Evolutionary conservation across 2,329 filamentous ascomycete genomes (phyloP).

Genomic region (Seiridium unicorne): DNA sequence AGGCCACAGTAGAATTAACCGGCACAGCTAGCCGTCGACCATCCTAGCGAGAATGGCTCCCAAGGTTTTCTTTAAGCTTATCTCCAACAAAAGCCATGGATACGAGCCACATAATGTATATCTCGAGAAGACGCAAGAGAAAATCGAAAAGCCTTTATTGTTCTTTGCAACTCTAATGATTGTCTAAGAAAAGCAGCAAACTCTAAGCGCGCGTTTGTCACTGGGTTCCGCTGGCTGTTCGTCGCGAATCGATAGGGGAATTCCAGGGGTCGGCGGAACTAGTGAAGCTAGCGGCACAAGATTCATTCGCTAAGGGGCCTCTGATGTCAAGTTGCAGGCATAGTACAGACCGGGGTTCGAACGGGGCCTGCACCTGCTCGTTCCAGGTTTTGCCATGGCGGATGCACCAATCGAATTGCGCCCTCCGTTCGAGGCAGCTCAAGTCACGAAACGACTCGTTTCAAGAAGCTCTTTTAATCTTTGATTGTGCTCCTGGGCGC

Average conservation of each 20-base stretch:
- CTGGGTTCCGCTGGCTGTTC: not conserved
- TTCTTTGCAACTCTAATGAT: not conserved
- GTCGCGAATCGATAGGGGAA: not conserved
- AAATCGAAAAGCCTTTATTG: not conserved
- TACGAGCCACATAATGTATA: not conserved
- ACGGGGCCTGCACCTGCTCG: not conserved
- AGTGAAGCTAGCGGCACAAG: not conserved
- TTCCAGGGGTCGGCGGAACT: not conserved
- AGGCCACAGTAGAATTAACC: not conserved
- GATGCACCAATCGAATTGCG: conserved; percentile 2
- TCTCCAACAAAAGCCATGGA: not conserved
- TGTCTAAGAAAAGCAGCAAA: not conserved
- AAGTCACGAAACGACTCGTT: conserved; percentile 1
- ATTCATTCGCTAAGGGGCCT: conserved; percentile 5
- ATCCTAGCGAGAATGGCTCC: too few relatives aligned
- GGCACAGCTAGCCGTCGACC: too few relatives aligned
- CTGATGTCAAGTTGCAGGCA: conserved; percentile 9
- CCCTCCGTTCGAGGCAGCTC: not conserved
- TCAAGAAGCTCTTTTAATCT: not conserved
- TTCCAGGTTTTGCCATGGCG: conserved; percentile 8
- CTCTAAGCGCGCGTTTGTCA: conserved; percentile 3
- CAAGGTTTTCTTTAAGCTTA: not conserved
- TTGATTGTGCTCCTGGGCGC: not conserved
- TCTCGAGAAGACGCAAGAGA: not conserved
- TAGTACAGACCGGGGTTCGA: not conserved